phyloP scores from a whole-genome alignment of 1,284 basidiomycete species.

The Microbotryum silenes-acaulis region DNA sequence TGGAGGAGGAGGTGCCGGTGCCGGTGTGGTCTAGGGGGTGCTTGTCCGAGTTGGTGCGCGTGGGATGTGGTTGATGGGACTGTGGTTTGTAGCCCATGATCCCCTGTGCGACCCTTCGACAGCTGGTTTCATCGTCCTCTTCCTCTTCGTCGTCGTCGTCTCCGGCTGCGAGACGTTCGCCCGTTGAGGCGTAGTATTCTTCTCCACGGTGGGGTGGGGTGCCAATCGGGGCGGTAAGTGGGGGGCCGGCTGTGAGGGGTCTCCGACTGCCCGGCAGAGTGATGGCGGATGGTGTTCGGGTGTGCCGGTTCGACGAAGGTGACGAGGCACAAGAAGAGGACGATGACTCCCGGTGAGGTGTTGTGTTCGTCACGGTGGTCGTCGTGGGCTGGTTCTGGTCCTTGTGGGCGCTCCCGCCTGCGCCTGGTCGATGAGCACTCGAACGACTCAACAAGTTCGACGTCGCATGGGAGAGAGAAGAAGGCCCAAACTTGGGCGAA shows the following conservation, averaged over 20 bases:
- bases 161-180: neutral
- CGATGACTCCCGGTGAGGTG: too few relatives aligned
- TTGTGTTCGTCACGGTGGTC: neutral
- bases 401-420: neutral
- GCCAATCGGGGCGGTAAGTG: neutral
- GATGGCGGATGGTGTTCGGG: too few relatives aligned
- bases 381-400: neutral
- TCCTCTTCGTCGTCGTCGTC: neutral
- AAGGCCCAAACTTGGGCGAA: too few relatives aligned
- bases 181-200: neutral
- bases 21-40: neutral
- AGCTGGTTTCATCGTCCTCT: neutral
- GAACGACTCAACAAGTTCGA: neutral
- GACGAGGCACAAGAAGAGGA: too few relatives aligned
- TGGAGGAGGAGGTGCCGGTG: neutral
- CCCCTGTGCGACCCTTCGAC: too few relatives aligned
- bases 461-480: neutral
- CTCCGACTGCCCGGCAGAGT: too few relatives aligned
- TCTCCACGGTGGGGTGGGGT: too few relatives aligned
- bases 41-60: neutral
- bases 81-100: too few relatives aligned
- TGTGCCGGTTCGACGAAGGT: too few relatives aligned
- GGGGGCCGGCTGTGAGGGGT: too few relatives aligned
- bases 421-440: neutral
- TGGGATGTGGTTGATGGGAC: too few relatives aligned